These are phyloP conservation scores for Panellus pusillus DNA, from an alignment of 768 basidiomycete species.

Conservation along the genomic window DNA sequence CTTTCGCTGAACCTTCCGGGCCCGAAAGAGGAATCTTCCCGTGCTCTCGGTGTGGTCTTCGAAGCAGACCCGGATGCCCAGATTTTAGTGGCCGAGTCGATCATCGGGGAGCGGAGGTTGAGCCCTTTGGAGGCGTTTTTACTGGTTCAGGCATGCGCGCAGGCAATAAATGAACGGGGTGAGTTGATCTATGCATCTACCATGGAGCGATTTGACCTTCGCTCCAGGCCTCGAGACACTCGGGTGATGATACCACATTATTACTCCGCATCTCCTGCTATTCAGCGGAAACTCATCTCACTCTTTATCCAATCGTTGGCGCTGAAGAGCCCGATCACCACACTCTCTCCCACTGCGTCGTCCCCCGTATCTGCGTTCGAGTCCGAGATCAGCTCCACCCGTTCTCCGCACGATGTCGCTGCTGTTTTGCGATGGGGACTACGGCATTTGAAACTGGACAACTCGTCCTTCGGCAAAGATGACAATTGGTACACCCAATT, in stretches of 20 bases:
- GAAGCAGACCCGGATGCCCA: slow-evolving; percentile 56
- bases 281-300: slow-evolving; percentile 70
- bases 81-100: slow-evolving; percentile 48
- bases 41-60: slow-evolving; percentile 56
- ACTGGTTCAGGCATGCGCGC: slow-evolving; percentile 68
- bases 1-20: slow-evolving; percentile 64
- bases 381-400: slow-evolving; percentile 62
- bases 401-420: slow-evolving; percentile 75
- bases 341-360: slow-evolving; percentile 51
- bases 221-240: slow-evolving; percentile 72
- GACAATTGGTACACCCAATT: slow-evolving; percentile 72
- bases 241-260: slow-evolving; percentile 84
- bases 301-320: slow-evolving; percentile 68
- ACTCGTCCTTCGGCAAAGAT: slow-evolving; percentile 57
- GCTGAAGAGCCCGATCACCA: slow-evolving; percentile 43
- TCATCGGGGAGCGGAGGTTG: slow-evolving; percentile 58
- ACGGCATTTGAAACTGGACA: slow-evolving; percentile 68
- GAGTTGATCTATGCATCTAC: slow-evolving; percentile 24
- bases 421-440: slow-evolving; percentile 81
- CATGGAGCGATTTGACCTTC: no score
- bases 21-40: slow-evolving; percentile 47
- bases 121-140: slow-evolving; percentile 62
- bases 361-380: slow-evolving; percentile 55
- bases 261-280: slow-evolving; percentile 69
- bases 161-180: slow-evolving; percentile 66